A percentile compares a stretch with the other conserved stretches of the same genome.
phyloP scores from a whole-genome alignment of 139 green algal species.

The Coccomyxa sp. region DNA sequence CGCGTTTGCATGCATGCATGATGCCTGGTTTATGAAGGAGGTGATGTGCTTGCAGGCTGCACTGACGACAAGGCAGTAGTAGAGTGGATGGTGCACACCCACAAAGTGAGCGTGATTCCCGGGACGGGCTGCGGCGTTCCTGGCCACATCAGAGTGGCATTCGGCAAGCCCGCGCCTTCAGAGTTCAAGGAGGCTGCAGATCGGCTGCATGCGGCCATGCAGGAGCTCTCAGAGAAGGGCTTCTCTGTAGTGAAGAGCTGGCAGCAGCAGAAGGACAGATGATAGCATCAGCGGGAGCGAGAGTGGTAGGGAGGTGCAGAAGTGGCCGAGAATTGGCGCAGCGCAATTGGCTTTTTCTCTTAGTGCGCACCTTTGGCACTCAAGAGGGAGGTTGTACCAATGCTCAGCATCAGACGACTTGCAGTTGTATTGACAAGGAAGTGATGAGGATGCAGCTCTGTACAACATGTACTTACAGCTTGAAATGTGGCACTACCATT shows the following conservation, averaged over 20 bases:
- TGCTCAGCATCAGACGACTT: too few species aligned
- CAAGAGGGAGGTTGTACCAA: too few species aligned
- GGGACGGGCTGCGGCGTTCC: constrained; percentile 71
- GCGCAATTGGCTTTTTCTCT: too few species aligned
- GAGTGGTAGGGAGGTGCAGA: too few species aligned
- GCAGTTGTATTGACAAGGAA: too few species aligned
- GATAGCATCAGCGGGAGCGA: too few species aligned
- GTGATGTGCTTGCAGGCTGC: constrained; percentile 24
- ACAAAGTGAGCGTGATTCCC: constrained; percentile 83
- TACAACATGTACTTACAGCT: too few species aligned
- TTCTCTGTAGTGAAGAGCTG: not conserved
- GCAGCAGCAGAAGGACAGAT: too few species aligned
- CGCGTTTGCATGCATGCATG: not conserved
- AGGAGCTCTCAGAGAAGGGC: constrained; percentile 45
- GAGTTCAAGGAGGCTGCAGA: constrained; percentile 54
- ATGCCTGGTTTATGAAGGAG: not conserved
- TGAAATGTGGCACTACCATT: too few species aligned
- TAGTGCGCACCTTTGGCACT: too few species aligned
- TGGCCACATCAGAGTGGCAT: constrained; percentile 69
- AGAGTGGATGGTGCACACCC: constrained; percentile 73
- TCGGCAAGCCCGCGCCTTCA: constrained; percentile 68
- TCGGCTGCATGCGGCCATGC: constrained; percentile 64
- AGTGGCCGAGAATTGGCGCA: too few species aligned
- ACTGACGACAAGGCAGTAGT: constrained; percentile 69
- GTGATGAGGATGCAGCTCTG: too few species aligned